phyloP scores from a whole-genome alignment of 78 protist genomes.

The Chrysochromulina tobinii region DNA sequence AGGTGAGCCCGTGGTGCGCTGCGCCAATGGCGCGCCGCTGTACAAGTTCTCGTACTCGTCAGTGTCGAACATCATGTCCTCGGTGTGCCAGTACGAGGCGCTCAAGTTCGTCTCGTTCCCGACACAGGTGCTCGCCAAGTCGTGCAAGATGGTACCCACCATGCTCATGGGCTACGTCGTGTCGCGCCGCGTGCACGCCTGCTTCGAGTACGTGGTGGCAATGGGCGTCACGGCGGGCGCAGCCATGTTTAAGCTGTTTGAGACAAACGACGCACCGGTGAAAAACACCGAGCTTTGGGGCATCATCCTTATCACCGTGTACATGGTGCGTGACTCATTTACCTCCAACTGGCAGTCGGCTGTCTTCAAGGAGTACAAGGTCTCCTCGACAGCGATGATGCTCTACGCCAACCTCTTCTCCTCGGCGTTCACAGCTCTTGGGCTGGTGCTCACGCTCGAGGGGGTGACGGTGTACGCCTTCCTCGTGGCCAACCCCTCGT shows the following conservation, averaged over 20 bases:
- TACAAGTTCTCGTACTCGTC: background rate
- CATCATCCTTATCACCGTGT: background rate
- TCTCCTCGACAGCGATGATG: conserved; percentile 37
- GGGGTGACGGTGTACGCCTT: background rate
- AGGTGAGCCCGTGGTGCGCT: background rate
- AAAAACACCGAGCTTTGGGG: background rate
- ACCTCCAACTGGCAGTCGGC: conserved; percentile 43
- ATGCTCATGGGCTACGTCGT: conserved; percentile 37
- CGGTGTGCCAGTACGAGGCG: conserved; percentile 34
- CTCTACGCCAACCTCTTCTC: conserved; percentile 26
- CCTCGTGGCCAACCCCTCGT: background rate
- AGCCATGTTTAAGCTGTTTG: conserved; percentile 15
- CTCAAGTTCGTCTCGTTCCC: conserved; percentile 49
- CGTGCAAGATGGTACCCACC: conserved; percentile 67
- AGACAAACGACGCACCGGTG: background rate
- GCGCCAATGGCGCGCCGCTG: background rate
- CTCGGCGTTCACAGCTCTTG: background rate
- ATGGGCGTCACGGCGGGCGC: conserved; percentile 31
- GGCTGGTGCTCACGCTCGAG: background rate
- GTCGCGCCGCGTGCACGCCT: background rate
- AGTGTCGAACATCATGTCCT: background rate
- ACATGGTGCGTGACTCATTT: conserved; percentile 51
- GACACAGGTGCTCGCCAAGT: conserved; percentile 65
- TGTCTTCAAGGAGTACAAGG: background rate
- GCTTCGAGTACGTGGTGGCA: conserved; percentile 8